Percentiles rank a stretch among this genome's conserved stretches.
Evolutionary conservation across 2,329 filamentous ascomycete species (phyloP).

Genomic region (Plenodomus lindquistii): DNA sequence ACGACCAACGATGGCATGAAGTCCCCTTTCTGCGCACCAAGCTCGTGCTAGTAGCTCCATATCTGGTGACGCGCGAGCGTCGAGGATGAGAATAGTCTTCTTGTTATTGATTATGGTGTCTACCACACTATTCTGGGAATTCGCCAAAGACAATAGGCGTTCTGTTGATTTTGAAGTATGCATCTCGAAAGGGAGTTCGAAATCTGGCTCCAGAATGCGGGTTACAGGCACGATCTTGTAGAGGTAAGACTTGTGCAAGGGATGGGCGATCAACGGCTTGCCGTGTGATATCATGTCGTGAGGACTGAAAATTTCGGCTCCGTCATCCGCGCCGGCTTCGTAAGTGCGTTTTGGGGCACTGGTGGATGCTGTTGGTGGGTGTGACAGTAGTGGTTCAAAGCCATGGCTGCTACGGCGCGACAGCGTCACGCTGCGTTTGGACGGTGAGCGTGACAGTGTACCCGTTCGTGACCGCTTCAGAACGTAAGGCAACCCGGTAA

Average conservation of each 20-base stretch:
- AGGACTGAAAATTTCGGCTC: conserved; percentile 2
- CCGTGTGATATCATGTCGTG: conserved; percentile 5
- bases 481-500: conserved; percentile 22
- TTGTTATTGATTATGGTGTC: conserved; percentile 19
- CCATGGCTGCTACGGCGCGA: conserved; percentile 40
- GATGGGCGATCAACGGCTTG: conserved; percentile 41
- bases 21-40: conserved; percentile 73
- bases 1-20: conserved; percentile 73
- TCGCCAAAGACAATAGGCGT: conserved; percentile 16
- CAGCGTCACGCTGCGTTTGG: conserved; percentile 34
- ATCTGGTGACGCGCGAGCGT: conserved; percentile 62
- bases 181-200: conserved; percentile 30
- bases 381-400: conserved; percentile 40
- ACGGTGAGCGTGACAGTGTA: conserved; percentile 35
- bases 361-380: conserved; percentile 36
- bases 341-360: conserved; percentile 33
- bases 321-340: conserved; percentile 16
- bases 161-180: conserved; percentile 18
- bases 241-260: conserved; percentile 46
- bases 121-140: conserved; percentile 13
- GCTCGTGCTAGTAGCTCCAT: conserved; percentile 73
- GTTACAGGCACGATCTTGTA: conserved; percentile 43
- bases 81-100: conserved; percentile 47
- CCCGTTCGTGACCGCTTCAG: conserved; percentile 28
- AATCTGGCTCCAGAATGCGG: conserved; percentile 32